A percentile compares a stretch with the other conserved stretches of the same genome.
Evolutionary conservation across 495 filamentous ascomycete genomes (phyloP).

Genomic region (Xeromyces bisporus): DNA sequence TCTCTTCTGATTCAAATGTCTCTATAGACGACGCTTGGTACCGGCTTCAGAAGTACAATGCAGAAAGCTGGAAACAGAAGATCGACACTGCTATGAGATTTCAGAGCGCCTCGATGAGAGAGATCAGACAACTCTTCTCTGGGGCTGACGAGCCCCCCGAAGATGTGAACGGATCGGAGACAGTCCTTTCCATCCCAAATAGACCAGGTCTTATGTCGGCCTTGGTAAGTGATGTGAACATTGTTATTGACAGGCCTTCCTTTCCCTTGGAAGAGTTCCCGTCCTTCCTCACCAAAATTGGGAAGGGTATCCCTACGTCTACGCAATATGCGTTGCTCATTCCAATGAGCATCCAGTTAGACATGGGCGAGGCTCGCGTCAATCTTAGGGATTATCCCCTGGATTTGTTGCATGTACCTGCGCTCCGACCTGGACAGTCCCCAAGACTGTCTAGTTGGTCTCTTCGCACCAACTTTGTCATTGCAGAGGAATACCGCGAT

Average conservation of each 20-base stretch:
- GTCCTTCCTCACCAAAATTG: slow-evolving; percentile 67
- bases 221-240: slow-evolving; percentile 67
- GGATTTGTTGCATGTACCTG: slow-evolving; percentile 78
- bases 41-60: slow-evolving; percentile 62
- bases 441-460: slow-evolving; percentile 65
- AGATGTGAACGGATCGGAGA: slow-evolving; percentile 67
- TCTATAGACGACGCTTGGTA: slow-evolving; percentile 57
- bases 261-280: slow-evolving; percentile 71
- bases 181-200: slow-evolving; percentile 71
- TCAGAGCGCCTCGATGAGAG: slow-evolving; percentile 56
- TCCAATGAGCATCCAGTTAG: slow-evolving; percentile 75
- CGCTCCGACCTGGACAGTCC: slow-evolving; percentile 63
- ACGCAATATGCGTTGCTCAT: slow-evolving; percentile 81
- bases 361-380: slow-evolving; percentile 79
- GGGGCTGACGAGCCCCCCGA: slow-evolving; percentile 67
- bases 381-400: slow-evolving; percentile 84
- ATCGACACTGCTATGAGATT: slow-evolving; percentile 61
- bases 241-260: slow-evolving; percentile 81
- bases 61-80: slow-evolving; percentile 80
- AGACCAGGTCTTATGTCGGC: slow-evolving; percentile 70
- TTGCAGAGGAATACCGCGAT: slow-evolving; percentile 83
- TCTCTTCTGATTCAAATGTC: slow-evolving; percentile 53
- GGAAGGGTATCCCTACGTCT: slow-evolving; percentile 86
- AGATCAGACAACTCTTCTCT: slow-evolving; percentile 66
- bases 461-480: slow-evolving; percentile 82